These are phyloP conservation scores for Trichosanthes truncata DNA, from an alignment of 306 rosid genomes.

Conservation along the genomic window DNA sequence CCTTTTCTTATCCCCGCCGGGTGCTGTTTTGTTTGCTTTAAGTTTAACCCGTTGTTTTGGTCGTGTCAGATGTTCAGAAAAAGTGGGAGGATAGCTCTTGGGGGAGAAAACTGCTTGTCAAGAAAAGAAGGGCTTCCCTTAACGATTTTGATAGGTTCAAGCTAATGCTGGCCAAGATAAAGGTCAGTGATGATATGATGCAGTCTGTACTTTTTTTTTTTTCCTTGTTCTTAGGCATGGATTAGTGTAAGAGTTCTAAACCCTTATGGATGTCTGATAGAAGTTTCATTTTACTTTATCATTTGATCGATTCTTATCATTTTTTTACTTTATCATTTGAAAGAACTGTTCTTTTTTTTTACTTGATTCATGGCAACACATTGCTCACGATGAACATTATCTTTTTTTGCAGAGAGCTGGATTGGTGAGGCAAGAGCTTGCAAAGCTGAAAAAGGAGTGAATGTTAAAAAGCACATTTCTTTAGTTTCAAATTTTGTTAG, in stretches of 20 bases:
- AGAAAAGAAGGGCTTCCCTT: constrained; percentile 60
- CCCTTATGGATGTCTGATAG: neutral
- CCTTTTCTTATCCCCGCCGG: neutral
- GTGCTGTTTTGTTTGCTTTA: neutral
- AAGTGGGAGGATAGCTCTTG: constrained; percentile 94
- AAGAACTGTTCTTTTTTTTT: neutral
- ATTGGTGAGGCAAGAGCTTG: constrained; percentile 68
- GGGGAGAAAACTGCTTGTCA: constrained; percentile 88
- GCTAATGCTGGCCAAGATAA: constrained; percentile 86
- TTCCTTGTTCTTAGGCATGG: neutral
- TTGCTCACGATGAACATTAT: neutral
- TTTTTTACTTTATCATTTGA: neutral
- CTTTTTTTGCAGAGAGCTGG: constrained; percentile 64
- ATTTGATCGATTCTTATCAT: too few species aligned
- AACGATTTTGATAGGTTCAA: constrained; percentile 86
- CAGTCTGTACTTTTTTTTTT: neutral
- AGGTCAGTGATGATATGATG: constrained; percentile 31
- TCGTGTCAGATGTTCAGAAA: constrained; percentile 61
- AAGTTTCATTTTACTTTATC: neutral
- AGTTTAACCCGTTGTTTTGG: neutral
- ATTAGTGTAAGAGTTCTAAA: neutral
- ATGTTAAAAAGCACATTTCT: constrained; percentile 13
- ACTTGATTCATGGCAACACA: neutral
- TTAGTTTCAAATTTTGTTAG: neutral
- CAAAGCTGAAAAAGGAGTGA: constrained; percentile 56